Percentiles rank a stretch among this genome's conserved stretches.
phyloP scores from a whole-genome alignment of 2,329 filamentous ascomycete genomes.

The Beauveria varroae region DNA sequence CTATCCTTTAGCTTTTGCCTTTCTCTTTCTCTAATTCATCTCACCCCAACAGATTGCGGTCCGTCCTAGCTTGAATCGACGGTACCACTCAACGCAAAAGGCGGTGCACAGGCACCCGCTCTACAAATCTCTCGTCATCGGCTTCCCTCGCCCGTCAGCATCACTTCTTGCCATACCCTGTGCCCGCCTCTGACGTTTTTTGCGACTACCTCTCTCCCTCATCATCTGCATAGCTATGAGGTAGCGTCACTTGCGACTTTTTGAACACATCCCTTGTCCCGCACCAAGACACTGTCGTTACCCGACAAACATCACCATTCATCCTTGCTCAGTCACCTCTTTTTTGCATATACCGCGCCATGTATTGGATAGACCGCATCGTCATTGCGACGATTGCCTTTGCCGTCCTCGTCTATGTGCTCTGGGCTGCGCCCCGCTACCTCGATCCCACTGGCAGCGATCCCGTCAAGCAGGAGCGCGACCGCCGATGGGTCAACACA shows the following conservation, averaged over 20 bases:
- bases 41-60: background rate
- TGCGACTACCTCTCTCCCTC: background rate
- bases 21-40: background rate
- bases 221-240: background rate
- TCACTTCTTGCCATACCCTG: background rate
- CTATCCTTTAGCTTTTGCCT: background rate
- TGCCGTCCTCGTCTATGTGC: constrained; percentile 37
- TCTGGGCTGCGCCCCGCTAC: constrained; percentile 44
- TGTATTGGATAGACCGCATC: constrained; percentile 6
- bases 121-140: constrained; percentile 6
- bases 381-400: constrained; percentile 25
- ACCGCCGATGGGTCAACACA: constrained; percentile 60
- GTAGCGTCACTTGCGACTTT: background rate
- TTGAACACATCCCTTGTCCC: background rate
- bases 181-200: background rate
- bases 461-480: constrained; percentile 53
- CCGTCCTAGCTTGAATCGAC: background rate
- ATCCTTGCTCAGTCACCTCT: background rate
- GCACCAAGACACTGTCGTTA: constrained; percentile 2
- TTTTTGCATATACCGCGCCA: background rate
- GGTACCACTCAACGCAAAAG: background rate
- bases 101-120: constrained; percentile 3
- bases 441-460: constrained; percentile 58
- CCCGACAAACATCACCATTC: background rate
- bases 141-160: background rate